Evolutionary conservation across 306 rosid genomes (phyloP), one percentile per base, ranked within the genome.

Genomic region (Rosa chinensis): DNA sequence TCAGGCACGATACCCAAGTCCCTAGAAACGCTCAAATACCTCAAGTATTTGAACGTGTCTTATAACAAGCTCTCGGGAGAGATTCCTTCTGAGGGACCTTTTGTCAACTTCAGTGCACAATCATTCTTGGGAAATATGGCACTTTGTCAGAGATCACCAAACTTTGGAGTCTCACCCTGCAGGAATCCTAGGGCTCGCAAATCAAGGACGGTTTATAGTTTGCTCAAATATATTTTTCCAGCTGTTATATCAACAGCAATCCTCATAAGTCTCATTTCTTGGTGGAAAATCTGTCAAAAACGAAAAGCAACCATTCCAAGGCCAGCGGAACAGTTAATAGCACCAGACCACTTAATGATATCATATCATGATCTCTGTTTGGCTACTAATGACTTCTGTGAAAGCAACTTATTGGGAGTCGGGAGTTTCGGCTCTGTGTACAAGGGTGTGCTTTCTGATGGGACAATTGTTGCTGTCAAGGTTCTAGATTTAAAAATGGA

Each of bases 281-380:
- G 10, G 28, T 6, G 28, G 50, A 64, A 32, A 48, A 67, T 20
- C 52, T 69, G 17, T 52, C 58, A 80, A n/a, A 42, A 63, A 77
- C 71, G 67, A 66, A 58, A 69, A 53, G 12, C 28, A 20, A 1
- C 28, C 79, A 20, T 72, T 72, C 44, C 70, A 50, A 4, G 83
- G 4, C 4, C 56, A 14, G 5, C 2, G 13, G 18, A 49, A 14
- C 18, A 49, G 18, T 49, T 49, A 13, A 2, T 4, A 10, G 14
- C 16, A 48, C 3, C 52, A 48, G 52, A 10, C 1, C 52, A 48
- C 16, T 11, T 10, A 48, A 10, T 48, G 52, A 10, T 48, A 48
- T 48, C 52, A 14, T 52, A 52, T 52, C 58, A 14, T 3, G n/a
- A 52, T 4, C 58, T 52, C 58, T 1, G n/a, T 16, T 1, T 17